These are phyloP conservation scores for Knoxia roxburghii DNA, from an alignment of 257 asterid genomes.

Conservation along the genomic window DNA sequence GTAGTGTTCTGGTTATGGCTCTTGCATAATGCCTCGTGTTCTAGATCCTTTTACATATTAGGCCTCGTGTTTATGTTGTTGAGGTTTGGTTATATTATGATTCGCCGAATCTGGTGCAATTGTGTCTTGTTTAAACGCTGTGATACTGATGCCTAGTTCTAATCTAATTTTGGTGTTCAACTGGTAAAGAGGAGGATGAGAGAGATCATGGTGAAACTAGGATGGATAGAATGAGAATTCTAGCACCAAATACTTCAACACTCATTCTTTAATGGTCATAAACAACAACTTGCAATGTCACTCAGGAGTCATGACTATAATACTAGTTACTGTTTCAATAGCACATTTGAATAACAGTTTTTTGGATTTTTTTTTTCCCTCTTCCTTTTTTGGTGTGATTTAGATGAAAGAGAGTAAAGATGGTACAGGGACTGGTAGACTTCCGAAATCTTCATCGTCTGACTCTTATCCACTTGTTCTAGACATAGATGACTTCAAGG, in stretches of 20 bases:
- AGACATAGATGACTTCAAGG: constrained; percentile 91
- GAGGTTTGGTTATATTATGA: no score
- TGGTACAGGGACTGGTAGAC: constrained; percentile 45
- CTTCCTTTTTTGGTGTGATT: constrained; percentile 27
- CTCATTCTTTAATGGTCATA: neutral
- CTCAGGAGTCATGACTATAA: no score
- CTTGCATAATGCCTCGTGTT: no score
- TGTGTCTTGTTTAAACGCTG: neutral
- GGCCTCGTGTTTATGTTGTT: neutral
- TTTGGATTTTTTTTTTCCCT: neutral
- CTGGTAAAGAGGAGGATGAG: neutral
- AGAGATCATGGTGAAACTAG: neutral
- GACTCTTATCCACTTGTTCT: constrained; percentile 71
- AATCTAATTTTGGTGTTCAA: neutral
- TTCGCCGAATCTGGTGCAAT: neutral
- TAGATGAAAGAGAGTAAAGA: constrained; percentile 79
- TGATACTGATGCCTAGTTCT: neutral
- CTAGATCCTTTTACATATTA: neutral
- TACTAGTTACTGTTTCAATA: no score
- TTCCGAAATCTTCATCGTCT: constrained; percentile 47
- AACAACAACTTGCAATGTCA: neutral
- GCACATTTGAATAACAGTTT: no score
- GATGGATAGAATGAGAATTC: neutral
- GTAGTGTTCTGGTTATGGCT: neutral
- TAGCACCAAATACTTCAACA: neutral